These are phyloP conservation scores for Kondoa subrosea DNA, from an alignment of 768 basidiomycete genomes.

Conservation along the genomic window DNA sequence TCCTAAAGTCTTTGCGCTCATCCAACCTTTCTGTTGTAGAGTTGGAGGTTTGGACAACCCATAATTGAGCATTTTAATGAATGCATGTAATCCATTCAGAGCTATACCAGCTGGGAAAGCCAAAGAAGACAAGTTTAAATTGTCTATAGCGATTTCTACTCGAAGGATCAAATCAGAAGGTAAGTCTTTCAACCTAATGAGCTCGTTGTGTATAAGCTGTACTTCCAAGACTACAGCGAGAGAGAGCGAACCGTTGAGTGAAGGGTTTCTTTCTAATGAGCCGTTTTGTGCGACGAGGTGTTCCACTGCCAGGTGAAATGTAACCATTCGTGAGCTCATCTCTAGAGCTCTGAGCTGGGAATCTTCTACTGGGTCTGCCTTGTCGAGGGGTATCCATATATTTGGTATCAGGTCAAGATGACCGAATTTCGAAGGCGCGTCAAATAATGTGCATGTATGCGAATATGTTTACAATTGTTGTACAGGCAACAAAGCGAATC, in stretches of 20 bases:
- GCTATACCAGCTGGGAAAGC: slow-evolving; percentile 1
- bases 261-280: not conserved
- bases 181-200: not conserved
- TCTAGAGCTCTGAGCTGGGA: not conserved
- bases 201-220: not conserved
- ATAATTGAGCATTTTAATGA: not conserved
- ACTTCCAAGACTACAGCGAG: not conserved
- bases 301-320: not conserved
- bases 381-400: not conserved
- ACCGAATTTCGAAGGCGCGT: too few species aligned
- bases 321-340: not conserved
- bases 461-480: not conserved
- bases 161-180: not conserved
- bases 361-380: not conserved
- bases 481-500: not conserved
- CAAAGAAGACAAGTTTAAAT: not conserved
- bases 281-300: not conserved
- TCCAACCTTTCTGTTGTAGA: not conserved
- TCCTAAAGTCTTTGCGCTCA: not conserved
- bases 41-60: not conserved
- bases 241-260: not conserved
- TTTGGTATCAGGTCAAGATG: too few species aligned
- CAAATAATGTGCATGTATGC: too few species aligned
- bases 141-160: not conserved
- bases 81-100: not conserved